Evolutionary conservation across 352 stramenopile genomes (phyloP).

Genomic region (Elongisporangium senticosum): DNA sequence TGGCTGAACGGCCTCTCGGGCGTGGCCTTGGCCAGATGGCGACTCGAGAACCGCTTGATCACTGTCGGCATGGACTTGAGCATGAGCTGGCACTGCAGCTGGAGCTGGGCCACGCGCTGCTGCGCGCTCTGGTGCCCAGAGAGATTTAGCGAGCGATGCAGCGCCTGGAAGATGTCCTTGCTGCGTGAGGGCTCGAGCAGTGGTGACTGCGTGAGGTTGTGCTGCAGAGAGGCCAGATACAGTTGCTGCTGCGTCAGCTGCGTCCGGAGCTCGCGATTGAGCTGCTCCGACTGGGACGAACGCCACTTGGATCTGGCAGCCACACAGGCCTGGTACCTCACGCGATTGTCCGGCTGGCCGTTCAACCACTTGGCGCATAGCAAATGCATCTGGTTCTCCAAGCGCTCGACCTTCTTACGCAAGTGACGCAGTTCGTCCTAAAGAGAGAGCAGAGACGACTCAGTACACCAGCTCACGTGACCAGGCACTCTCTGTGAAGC

Average conservation of each 20-base stretch:
- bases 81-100: slow-evolving; percentile 26
- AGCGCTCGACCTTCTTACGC: slow-evolving; percentile 31
- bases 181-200: slow-evolving; percentile 33
- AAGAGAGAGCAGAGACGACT: neutral
- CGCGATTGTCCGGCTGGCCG: slow-evolving; percentile 20
- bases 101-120: slow-evolving; percentile 28
- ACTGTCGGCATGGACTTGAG: slow-evolving; percentile 28
- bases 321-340: slow-evolving; percentile 33
- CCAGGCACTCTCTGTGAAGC: neutral
- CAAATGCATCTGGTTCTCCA: slow-evolving; percentile 33
- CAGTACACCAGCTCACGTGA: neutral
- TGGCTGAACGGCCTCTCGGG: slow-evolving; percentile 42
- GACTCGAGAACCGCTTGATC: slow-evolving; percentile 28
- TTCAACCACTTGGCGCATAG: slow-evolving; percentile 41
- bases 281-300: slow-evolving; percentile 32
- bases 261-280: slow-evolving; percentile 49
- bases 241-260: slow-evolving; percentile 60
- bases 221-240: slow-evolving; percentile 55
- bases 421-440: slow-evolving; percentile 49
- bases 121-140: slow-evolving; percentile 2
- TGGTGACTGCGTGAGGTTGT: slow-evolving; percentile 42
- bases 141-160: slow-evolving; percentile 35
- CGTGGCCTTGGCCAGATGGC: slow-evolving; percentile 22
- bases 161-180: slow-evolving; percentile 48
- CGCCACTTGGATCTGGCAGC: slow-evolving; percentile 55